phyloP scores from a whole-genome alignment of 2,329 filamentous ascomycete species.

The Colletotrichum sp. region DNA sequence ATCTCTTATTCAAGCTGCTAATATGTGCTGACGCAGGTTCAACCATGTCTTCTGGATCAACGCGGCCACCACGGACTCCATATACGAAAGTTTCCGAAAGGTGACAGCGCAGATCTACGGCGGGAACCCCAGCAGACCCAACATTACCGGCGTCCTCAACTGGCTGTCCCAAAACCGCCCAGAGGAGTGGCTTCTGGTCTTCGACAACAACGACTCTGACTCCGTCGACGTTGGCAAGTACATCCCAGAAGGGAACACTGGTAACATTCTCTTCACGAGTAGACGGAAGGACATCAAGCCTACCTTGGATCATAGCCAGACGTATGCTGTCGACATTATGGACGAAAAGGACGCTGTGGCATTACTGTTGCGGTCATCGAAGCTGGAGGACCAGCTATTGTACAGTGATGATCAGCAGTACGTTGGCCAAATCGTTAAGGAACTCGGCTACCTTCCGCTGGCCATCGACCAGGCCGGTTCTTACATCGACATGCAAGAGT shows the following conservation, averaged over 20 bases:
- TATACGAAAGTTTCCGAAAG: slow-evolving; percentile 25
- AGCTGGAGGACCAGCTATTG: not conserved
- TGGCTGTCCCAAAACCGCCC: slow-evolving; percentile 20
- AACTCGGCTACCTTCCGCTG: slow-evolving; percentile 30
- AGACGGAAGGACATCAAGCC: slow-evolving; percentile 6
- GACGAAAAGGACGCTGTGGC: not conserved
- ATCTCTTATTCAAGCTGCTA: not conserved
- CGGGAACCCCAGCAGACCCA: not conserved
- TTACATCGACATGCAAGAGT: slow-evolving; percentile 11
- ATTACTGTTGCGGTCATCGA: not conserved
- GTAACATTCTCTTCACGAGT: slow-evolving; percentile 34
- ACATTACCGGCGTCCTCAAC: slow-evolving; percentile 9
- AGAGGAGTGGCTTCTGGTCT: slow-evolving; percentile 33
- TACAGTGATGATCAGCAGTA: no score
- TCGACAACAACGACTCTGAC: slow-evolving; percentile 31
- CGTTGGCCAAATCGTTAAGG: slow-evolving; percentile 16
- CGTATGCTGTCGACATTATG: not conserved
- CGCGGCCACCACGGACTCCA: slow-evolving; percentile 25
- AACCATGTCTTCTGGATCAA: slow-evolving; percentile 33
- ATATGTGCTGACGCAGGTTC: slow-evolving; percentile 23
- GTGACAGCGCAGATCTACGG: slow-evolving; percentile 16
- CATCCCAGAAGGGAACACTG: slow-evolving; percentile 24
- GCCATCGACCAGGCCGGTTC: slow-evolving; percentile 32
- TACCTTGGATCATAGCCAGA: not conserved
- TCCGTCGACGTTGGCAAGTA: slow-evolving; percentile 13